Base-by-base conservation (phyloP, 179 eudicot genomes). In the Silene vulgaris region DNA sequence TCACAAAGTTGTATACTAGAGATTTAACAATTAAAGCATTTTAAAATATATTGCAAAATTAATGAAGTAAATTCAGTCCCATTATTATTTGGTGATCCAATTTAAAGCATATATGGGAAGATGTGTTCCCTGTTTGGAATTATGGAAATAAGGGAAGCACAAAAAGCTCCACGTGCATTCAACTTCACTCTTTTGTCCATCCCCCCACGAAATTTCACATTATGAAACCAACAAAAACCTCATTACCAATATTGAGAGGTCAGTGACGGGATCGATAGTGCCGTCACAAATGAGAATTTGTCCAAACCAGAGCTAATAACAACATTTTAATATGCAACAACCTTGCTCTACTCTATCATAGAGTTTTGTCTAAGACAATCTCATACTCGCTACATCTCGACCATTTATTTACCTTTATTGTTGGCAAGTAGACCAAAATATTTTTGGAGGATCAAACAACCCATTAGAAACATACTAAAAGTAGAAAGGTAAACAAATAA, bases 151-250 rank as follows among this genome's bases (percentile, higher is more conserved):
- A 19, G 56, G 64, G 71, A 70, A 65, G 71, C 81, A 76, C 20
- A 73, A 72, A 72, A 74, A 62, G 54, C 17, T 76, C 70, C 75
- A 79, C 76, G 79, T 81, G 84, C 79, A 29, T 60, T 54, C 2
- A 54, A 48, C 43, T 52, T 61, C 72, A 26, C 19, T 9, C 4
- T 52, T 11, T 74, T 69, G 78, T 74, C 65, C 75, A 81, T 78
- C 73, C 81, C 78, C 70, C 37, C 37, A 74, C 72, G 29, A 70
- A 77, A 37, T 74, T 54, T 60, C 77, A 68, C 26, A n/a, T 6
- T 28, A 13, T 17, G 59, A 43, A 5, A 37, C 73, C 32, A 75
- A 19, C 78, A 75, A 74, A 74, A 68, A 65, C 67, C 57, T 9
- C 0, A 30, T 45, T 20, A 12, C 60, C 14, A 48, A 8, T 48